Base-by-base conservation (phyloP, 306 rosid genomes). In the Pterocarpus santalinus region DNA sequence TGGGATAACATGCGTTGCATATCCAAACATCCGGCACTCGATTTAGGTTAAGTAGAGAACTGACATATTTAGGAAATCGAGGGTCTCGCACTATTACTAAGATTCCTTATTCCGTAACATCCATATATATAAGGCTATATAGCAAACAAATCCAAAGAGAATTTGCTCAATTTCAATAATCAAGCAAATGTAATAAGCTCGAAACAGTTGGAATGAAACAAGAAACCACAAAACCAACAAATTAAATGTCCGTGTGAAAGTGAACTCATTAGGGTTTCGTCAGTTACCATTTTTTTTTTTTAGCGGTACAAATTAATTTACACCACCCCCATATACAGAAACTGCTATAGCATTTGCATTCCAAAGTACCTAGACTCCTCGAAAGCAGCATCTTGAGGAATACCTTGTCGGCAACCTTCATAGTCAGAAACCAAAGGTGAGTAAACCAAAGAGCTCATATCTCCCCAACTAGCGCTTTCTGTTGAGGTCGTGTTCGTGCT, bases 401-500 rank as follows among this genome's bases (percentile, higher is more conserved):
- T 32, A 38, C 68, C 79, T 49, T 77, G 86, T 52, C 78, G 89
- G 82, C 80, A 87, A 78, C 76, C 85, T 72, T 88, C 90, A 53
- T 79, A 89, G n/a, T 86, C 90, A 76, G 97, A 89, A 80, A 89
- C 87, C 86, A 89, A 64, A 77, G 87, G 85, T 17, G 93, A 86
- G 80, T 83, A 81, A 81, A 85, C 89, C 79, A 87, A 66, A 69
- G 98, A 87, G 73, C 65, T 87, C 75, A 85, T 89, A 73, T 90
- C 96, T 57, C 92, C 97, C 97, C 95, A 92, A 44, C 90, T 87
- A 30, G 75, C 85, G 71, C 94, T 93, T 74, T 90, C 97, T 17
- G 87, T 84, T 75, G 90, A 87, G 33, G 80, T 70, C 5, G 90
- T 83, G 35, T 77, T 83, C 0, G 80, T 84, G 87, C 82, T 88